A percentile compares a stretch with the other conserved stretches of the same genome.
These are phyloP conservation scores for Apiotrichum siamense DNA, from an alignment of 1,284 basidiomycete genomes.

Conservation along the genomic window DNA sequence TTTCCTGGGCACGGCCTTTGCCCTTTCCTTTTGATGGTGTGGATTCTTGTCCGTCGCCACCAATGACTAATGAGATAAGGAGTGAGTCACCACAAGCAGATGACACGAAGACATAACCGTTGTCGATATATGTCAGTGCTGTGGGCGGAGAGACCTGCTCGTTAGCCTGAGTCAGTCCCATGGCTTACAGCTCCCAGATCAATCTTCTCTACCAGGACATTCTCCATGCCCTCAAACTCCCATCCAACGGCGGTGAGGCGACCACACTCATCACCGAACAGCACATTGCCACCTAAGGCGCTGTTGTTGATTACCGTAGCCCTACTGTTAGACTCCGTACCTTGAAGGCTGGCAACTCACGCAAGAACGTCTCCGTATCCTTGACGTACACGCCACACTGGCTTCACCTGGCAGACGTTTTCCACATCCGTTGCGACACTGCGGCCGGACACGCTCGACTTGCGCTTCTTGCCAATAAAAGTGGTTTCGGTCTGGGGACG, in stretches of 20 bases:
- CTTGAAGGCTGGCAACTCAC: slow-evolving; percentile 42
- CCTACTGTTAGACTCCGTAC: slow-evolving; percentile 48
- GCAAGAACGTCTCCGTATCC: slow-evolving; percentile 44
- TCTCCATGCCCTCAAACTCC: slow-evolving; percentile 45
- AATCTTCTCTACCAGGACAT: slow-evolving; percentile 55
- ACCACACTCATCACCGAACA: slow-evolving; percentile 75
- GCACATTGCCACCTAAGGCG: slow-evolving; percentile 49
- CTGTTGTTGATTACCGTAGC: slow-evolving; percentile 21
- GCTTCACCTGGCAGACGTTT: slow-evolving; percentile 27
- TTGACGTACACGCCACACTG: slow-evolving; percentile 41
- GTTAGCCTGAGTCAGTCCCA: slow-evolving; percentile 1
- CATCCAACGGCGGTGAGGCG: slow-evolving; percentile 61
- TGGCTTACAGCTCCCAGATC: slow-evolving; percentile 66
- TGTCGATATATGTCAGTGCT: slow-evolving; percentile 68
- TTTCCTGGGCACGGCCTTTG: slow-evolving; percentile 36
- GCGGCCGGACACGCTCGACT: slow-evolving; percentile 30
- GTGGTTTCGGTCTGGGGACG: slow-evolving; percentile 35
- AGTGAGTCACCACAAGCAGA: slow-evolving; percentile 80
- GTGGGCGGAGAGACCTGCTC: slow-evolving; percentile 66
- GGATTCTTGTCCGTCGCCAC: background rate
- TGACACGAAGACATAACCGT: slow-evolving; percentile 68
- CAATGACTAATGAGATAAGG: slow-evolving; percentile 53
- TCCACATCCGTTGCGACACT: slow-evolving; percentile 11
- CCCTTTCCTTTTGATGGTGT: slow-evolving; percentile 19
- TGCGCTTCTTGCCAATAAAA: slow-evolving; percentile 31